These are phyloP conservation scores for Cryptococcus sp. DNA, from an alignment of 1,284 basidiomycete genomes.

Conservation along the genomic window DNA sequence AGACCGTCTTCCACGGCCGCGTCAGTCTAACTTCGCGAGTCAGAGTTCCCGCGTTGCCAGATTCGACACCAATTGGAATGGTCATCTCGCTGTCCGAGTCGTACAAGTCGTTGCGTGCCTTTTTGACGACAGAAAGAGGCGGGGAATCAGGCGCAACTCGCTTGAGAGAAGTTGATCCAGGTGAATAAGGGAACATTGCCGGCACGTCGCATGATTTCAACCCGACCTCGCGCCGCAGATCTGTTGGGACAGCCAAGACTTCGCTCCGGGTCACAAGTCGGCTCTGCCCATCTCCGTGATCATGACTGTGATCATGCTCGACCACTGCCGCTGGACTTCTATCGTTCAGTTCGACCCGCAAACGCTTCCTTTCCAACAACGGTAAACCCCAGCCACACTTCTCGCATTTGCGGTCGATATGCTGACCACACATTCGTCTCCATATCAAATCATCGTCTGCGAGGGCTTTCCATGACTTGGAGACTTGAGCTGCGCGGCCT, in stretches of 20 bases:
- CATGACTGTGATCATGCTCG: slow-evolving; percentile 38
- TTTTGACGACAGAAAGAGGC: slow-evolving; percentile 4
- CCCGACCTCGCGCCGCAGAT: slow-evolving; percentile 4
- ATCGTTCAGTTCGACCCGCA: slow-evolving; percentile 52
- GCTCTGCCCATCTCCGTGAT: slow-evolving; percentile 16
- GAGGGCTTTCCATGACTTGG: slow-evolving; percentile 77
- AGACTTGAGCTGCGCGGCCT: slow-evolving; percentile 93
- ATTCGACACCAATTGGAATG: not conserved
- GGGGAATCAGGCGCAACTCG: slow-evolving; percentile 23
- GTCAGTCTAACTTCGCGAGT: slow-evolving; percentile 44
- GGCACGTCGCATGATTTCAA: slow-evolving; percentile 19
- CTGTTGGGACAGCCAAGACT: slow-evolving; percentile 10
- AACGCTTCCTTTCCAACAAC: slow-evolving; percentile 66
- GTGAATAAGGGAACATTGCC: slow-evolving; percentile 9
- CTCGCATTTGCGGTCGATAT: slow-evolving; percentile 94
- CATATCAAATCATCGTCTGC: slow-evolving; percentile 97
- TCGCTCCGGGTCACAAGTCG: slow-evolving; percentile 16
- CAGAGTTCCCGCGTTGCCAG: slow-evolving; percentile 11
- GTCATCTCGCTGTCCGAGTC: too few species aligned
- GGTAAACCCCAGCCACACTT: slow-evolving; percentile 99
- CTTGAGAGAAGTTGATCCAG: slow-evolving; percentile 12
- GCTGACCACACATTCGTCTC: slow-evolving; percentile 96
- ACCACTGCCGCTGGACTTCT: slow-evolving; percentile 44
- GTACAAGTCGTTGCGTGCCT: too few species aligned
- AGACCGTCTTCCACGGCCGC: slow-evolving; percentile 96